Conservation (phyloP, 352 stramenopile species). For the Phytopythium helicoides region DNA sequence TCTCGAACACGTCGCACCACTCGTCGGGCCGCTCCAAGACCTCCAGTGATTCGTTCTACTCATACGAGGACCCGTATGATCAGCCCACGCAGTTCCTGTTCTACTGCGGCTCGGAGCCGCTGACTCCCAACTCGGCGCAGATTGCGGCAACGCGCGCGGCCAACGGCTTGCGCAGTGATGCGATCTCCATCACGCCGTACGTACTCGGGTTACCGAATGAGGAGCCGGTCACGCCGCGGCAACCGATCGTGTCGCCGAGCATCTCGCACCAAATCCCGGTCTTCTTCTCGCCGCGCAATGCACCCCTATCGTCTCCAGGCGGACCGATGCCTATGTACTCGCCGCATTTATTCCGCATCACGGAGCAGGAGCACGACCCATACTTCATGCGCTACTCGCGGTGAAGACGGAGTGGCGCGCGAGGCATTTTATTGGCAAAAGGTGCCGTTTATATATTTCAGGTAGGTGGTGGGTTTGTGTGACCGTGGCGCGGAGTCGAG, state of each 20-base stretch:
- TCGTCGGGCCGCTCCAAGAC: slow-evolving; percentile 16
- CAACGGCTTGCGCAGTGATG: slow-evolving; percentile 27
- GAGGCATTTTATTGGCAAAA: neutral
- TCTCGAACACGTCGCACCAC: slow-evolving; percentile 5
- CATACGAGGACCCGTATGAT: slow-evolving; percentile 39
- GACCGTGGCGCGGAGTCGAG: neutral
- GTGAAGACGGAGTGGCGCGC: slow-evolving; percentile 10
- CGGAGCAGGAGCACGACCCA: slow-evolving; percentile 18
- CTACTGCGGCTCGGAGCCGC: slow-evolving; percentile 42
- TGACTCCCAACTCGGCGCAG: slow-evolving; percentile 26
- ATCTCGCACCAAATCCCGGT: slow-evolving; percentile 51
- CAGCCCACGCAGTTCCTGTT: slow-evolving; percentile 51
- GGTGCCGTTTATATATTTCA: neutral
- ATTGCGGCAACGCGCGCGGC: slow-evolving; percentile 8
- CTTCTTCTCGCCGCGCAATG: slow-evolving; percentile 49
- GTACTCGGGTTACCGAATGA: slow-evolving; percentile 10
- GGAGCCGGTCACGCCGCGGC: slow-evolving; percentile 5
- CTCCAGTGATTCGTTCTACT: slow-evolving; percentile 25
- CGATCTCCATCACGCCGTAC: slow-evolving; percentile 25
- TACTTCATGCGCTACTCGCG: slow-evolving; percentile 26
- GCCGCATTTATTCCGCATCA: slow-evolving; percentile 31
- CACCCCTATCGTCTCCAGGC: slow-evolving; percentile 27
- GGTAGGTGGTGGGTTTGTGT: neutral
- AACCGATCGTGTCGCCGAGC: slow-evolving; percentile 23
- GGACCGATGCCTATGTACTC: slow-evolving; percentile 23